Evolutionary conservation across 305 asterid genomes (phyloP), one percentile per base, ranked within the genome.

Genomic region (Caryopteris hybrid): DNA sequence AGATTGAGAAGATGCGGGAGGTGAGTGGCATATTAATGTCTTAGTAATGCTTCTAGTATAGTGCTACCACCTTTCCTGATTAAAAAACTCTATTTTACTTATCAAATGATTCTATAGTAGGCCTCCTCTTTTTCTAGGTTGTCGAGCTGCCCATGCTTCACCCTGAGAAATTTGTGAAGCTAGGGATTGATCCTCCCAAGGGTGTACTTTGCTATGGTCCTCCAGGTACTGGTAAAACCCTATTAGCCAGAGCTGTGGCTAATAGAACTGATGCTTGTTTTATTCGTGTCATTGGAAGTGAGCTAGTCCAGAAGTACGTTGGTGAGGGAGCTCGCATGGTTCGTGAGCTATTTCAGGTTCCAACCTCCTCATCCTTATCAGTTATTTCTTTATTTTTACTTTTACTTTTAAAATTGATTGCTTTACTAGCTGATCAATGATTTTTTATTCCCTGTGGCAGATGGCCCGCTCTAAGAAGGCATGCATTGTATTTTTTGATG

Each of bases 301-400:
- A 93, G 76, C 97, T 93, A 76, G 99, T 93, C 42, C 97, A 93
- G 81, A 93, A 93, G 67, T 93, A 93, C 66, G 96, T 93, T 53
- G 99, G 99, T 52, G 99, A 93, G 86, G 99, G 96, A 14, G 97
- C 99, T 74, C 82, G 99, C 71, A 93, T 93, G 99, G 97, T 93
- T 69, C 96, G 99, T 63, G 99, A 93, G 82, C 81, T 93, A 29
- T 93, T 93, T 80, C 98, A 86, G 95, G 96, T 91, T 14, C 25
- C 47, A n/a, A 8, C 33, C 53, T 21, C 43, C 21, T 23, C 34
- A 8, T n/a, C n/a, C n/a, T n/a, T n/a, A n/a, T n/a, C n/a, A n/a
- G n/a, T n/a, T n/a, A n/a, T n/a, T n/a, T n/a, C 11, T 57, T 16
- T 8, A 29, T 61, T 48, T 25, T 13, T n/a, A n/a, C n/a, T n/a